Evolutionary conservation across 139 green algal genomes (phyloP).

Genomic region (Tetradesmus obliquus): DNA sequence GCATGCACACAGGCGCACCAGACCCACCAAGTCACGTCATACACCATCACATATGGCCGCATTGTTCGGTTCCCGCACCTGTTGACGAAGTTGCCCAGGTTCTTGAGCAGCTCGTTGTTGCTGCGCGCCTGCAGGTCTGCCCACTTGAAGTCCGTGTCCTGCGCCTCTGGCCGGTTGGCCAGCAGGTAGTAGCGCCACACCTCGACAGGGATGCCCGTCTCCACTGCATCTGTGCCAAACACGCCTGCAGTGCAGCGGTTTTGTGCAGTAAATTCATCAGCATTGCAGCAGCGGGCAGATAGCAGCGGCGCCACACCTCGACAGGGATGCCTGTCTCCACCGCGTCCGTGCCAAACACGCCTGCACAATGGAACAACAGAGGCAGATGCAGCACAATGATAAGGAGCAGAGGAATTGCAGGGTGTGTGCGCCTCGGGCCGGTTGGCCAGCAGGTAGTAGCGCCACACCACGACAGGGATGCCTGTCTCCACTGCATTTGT

Average conservation of each 20-base stretch:
- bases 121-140: constrained; percentile 86
- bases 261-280: not conserved
- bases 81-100: constrained; percentile 93
- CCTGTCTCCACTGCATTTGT: constrained; percentile 92
- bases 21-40: too few species aligned
- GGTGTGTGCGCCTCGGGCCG: constrained; percentile 75
- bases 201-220: constrained; percentile 83
- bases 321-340: constrained; percentile 63
- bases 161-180: constrained; percentile 82
- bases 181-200: constrained; percentile 99
- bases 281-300: not conserved
- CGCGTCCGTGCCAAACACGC: constrained; percentile 97
- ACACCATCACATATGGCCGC: not conserved
- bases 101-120: constrained; percentile 96
- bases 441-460: constrained; percentile 68
- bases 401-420: too few species aligned
- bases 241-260: constrained; percentile 72
- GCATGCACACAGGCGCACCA: too few species aligned
- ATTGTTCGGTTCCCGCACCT: constrained; percentile 22
- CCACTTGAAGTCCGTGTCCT: constrained; percentile 94
- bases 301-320: not conserved
- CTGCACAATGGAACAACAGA: too few species aligned
- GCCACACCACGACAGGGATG: constrained; percentile 89
- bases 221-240: constrained; percentile 95
- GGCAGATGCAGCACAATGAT: too few species aligned